Base-by-base conservation (phyloP, 441 rosid genomes). In the Bocquillonia castaneifolia region DNA sequence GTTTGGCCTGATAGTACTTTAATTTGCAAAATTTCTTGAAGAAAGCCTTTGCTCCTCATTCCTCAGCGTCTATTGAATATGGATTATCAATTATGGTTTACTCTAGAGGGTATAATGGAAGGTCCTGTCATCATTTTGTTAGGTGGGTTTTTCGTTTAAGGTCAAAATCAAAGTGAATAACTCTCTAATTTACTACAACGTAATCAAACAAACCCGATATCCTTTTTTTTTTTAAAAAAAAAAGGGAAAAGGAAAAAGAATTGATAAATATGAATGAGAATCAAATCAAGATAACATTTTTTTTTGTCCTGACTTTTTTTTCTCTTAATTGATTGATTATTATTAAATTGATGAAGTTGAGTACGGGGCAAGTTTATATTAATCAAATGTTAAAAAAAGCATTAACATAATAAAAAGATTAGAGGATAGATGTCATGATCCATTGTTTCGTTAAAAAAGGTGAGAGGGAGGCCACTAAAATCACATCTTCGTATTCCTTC, bases 91-190 rank as follows among this genome's bases (percentile, higher is more conserved):
- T n/a, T n/a, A n/a, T n/a, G n/a, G n/a, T n/a, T n/a, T n/a, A n/a
- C n/a, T n/a, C n/a, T n/a, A n/a, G n/a, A n/a, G n/a, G 45, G 14
- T 40, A 40, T 10, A 34, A 40, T 40, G 45, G 15, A 40, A 1
- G 45, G 45, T 40, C 13, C 15, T 40, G 10, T 40, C 45, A 40
- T 40, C 45, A 40, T 40, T 13, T 9, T 3, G 45, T 13, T 56
- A 3, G 20, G n/a, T n/a, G 0, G 5, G 37, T 62, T 62, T 44
- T 42, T 42, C 42, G 53, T 52, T 62, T 53, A 10, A 42, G 15
- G 66, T 44, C 66, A 63, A 63, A 45, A 44, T 62, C 54, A 29
- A 28, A 17, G 64, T 8, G 61, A 31, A 56, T 1, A 32, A 8
- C 4, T 2, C 3, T 55, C n/a, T n/a, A n/a, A n/a, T n/a, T n/a